Evolutionary conservation across 164 flowering plant genomes (phyloP).

Genomic region (Malania oleifera): DNA sequence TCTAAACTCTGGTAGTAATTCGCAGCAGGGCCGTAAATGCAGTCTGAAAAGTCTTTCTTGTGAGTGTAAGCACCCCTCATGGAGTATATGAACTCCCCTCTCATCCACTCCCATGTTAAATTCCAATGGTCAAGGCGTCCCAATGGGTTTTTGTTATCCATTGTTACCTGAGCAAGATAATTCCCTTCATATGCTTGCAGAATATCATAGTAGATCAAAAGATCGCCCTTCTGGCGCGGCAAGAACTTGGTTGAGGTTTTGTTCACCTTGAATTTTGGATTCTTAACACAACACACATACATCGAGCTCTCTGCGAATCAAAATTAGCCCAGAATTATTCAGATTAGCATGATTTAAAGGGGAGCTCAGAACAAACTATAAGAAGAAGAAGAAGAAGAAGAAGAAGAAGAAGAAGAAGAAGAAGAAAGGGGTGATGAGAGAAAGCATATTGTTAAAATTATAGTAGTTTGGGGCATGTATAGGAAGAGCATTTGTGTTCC

Average conservation of each 20-base stretch:
- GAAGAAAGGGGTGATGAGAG: no score
- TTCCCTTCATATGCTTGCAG: constrained; percentile 38
- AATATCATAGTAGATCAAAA: constrained; percentile 50
- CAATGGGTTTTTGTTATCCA: constrained; percentile 49
- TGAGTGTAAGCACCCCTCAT: constrained; percentile 78
- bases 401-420: no score
- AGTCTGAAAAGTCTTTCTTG: constrained; percentile 37
- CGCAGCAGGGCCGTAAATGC: constrained; percentile 60
- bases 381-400: no score
- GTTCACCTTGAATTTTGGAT: constrained; percentile 45
- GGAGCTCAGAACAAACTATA: no score
- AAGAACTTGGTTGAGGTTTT: constrained; percentile 27
- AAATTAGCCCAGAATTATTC: no score
- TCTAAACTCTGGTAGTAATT: constrained; percentile 48
- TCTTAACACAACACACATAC: constrained; percentile 45
- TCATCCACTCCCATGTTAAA: constrained; percentile 87
- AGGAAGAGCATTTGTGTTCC: no score
- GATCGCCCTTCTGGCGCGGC: constrained; percentile 45
- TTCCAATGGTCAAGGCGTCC: constrained; percentile 88
- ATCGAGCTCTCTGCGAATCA: constrained; percentile 29
- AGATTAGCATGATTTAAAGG: no score
- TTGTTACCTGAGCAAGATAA: constrained; percentile 58
- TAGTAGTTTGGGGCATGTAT: no score
- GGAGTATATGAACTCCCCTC: constrained; percentile 67
- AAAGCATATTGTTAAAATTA: no score